These are phyloP conservation scores for Coemansia sp. DNA, from an alignment of 192 early-diverging fungal genomes.

Conservation along the genomic window DNA sequence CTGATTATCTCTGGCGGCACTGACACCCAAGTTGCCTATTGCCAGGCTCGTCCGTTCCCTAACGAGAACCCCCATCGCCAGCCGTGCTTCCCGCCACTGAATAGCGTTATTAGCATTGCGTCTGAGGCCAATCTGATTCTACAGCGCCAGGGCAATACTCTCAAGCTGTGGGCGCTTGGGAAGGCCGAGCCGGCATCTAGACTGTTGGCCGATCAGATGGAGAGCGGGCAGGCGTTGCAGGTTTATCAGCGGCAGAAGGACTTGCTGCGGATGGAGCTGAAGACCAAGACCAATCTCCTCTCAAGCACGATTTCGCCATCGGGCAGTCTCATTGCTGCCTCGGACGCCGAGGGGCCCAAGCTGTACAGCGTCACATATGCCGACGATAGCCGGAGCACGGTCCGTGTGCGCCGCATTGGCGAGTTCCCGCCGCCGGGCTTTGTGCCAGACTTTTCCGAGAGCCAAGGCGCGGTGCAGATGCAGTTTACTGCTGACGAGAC, in stretches of 20 bases:
- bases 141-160: conserved; percentile 63
- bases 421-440: conserved; percentile 51
- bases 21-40: conserved; percentile 72
- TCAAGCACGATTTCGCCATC: conserved; percentile 77
- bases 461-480: conserved; percentile 68
- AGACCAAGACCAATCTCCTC: conserved; percentile 68
- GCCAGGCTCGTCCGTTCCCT: conserved; percentile 62
- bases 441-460: conserved; percentile 44
- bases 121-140: conserved; percentile 64
- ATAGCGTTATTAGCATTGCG: conserved; percentile 61
- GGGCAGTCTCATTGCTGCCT: conserved; percentile 80
- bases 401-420: conserved; percentile 37
- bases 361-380: conserved; percentile 59
- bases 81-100: conserved; percentile 66
- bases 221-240: conserved; percentile 52
- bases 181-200: conserved; percentile 50
- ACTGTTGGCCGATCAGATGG: conserved; percentile 33
- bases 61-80: conserved; percentile 63
- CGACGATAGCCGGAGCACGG: conserved; percentile 19
- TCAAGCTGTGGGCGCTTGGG: conserved; percentile 87
- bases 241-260: conserved; percentile 67
- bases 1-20: conserved; percentile 84
- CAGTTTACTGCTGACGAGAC: conserved; percentile 79
- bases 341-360: conserved; percentile 71
- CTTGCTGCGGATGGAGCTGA: conserved; percentile 77